phyloP scores from a whole-genome alignment of 495 filamentous ascomycete species.

The Aspergillus indologenus region DNA sequence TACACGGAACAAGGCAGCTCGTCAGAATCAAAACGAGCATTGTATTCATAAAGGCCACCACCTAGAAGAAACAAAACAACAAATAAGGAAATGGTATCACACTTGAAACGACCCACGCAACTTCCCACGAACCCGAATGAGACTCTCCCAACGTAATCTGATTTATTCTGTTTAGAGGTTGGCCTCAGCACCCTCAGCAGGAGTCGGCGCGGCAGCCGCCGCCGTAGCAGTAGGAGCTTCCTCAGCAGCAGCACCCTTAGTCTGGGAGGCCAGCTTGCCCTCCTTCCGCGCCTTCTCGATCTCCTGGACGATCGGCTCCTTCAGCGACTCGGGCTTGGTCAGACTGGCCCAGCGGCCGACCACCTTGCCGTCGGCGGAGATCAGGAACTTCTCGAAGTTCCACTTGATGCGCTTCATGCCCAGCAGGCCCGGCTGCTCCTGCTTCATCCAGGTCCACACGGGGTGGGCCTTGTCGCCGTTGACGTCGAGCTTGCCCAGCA shows the following conservation, averaged over 20 bases:
- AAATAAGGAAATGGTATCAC: neutral
- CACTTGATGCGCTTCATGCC: conserved; percentile 90
- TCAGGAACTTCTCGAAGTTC: conserved; percentile 97
- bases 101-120: neutral
- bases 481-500: conserved; percentile 88
- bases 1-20: neutral
- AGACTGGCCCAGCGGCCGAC: conserved; percentile 77
- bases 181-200: neutral
- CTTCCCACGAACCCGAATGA: neutral
- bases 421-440: conserved; percentile 73
- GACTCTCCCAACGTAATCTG: too few relatives aligned
- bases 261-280: conserved; percentile 30
- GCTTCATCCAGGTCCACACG: conserved; percentile 86
- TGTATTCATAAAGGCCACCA: neutral
- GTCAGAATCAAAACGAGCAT: neutral
- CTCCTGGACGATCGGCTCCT: conserved; percentile 71
- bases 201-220: too few relatives aligned
- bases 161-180: too few relatives aligned
- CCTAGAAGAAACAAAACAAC: neutral
- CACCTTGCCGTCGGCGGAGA: conserved; percentile 82
- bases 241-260: conserved; percentile 9
- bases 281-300: conserved; percentile 51
- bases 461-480: conserved; percentile 82
- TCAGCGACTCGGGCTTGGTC: conserved; percentile 78
- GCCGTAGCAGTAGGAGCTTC: neutral